These are phyloP conservation scores for Earliella scabrosa DNA, from an alignment of 1,284 basidiomycete genomes.

Conservation along the genomic window DNA sequence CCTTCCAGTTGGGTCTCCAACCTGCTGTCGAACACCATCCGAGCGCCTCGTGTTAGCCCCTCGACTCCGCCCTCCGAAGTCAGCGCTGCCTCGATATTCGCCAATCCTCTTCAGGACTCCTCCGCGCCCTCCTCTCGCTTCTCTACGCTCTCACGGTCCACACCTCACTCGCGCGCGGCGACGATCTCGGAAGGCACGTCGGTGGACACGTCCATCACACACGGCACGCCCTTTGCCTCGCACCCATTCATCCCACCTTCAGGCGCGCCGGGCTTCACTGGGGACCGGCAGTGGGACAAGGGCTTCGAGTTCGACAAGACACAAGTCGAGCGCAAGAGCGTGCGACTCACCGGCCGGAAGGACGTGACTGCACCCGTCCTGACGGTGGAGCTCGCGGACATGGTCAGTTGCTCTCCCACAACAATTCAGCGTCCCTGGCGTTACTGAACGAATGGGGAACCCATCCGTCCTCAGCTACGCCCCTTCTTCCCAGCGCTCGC, in stretches of 20 bases:
- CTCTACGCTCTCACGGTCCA: constrained; percentile 15
- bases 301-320: constrained; percentile 39
- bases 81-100: constrained; percentile 29
- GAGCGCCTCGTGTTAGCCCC: constrained; percentile 23
- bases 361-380: constrained; percentile 63
- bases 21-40: constrained; percentile 44
- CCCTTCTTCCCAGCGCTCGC: constrained; percentile 79
- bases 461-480: constrained; percentile 56
- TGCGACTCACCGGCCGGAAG: constrained; percentile 46
- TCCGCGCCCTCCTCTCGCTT: constrained; percentile 29
- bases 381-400: constrained; percentile 54
- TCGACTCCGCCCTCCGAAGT: constrained; percentile 9
- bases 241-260: constrained; percentile 64
- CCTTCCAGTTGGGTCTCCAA: constrained; percentile 45
- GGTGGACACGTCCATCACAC: constrained; percentile 37
- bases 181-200: constrained; percentile 10
- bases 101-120: constrained; percentile 44
- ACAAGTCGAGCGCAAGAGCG: constrained; percentile 39
- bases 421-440: not conserved
- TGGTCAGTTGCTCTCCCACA: constrained; percentile 46
- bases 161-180: constrained; percentile 18
- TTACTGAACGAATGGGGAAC: not conserved
- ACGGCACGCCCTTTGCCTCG: constrained; percentile 61
- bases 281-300: constrained; percentile 44
- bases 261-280: constrained; percentile 81